Base-by-base conservation (phyloP, 139 green algal species). In the Chlamydomonas schloesseri region DNA sequence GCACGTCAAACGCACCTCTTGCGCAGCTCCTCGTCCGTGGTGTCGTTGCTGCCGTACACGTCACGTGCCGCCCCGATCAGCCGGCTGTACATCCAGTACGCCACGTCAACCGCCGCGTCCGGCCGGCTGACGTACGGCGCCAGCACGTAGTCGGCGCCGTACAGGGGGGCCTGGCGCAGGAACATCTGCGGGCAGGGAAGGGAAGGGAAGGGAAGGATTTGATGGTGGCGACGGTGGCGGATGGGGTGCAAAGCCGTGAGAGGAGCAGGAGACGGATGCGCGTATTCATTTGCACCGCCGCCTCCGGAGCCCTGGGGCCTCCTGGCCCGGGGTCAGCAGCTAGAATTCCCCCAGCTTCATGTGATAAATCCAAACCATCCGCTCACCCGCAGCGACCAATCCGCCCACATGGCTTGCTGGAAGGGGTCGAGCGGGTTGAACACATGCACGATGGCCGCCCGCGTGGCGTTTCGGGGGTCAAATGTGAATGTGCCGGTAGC, bases 21-120 rank as follows among this genome's bases (percentile, higher is more conserved):
- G 28, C 64, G 78, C 42, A 84, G 42, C 15, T 74, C 78, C 64
- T 84, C 78, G 24, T 74, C 78, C 28, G 64, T 75, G 46, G 78
- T 84, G 1, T 74, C 78, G 46, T 84, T 64, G 46, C 20, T 75
- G 78, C 78, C 78, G 78, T 84, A 86, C 68, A 86, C 80, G 4
- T 69, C 50, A 13, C 68, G 67, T 13, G 80, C 80, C 65, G 68
- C 67, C n/a, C 0, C 68, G 14, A 86, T 28, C 68, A 86, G 69
- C 31, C 20, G 3, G 31, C 50, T 1, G 68, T 86, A 86, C 80
- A 77, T 36, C 15, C 34, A 86, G 65, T 78, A 86, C 50, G 67
- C 29, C 50, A 78, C n/a, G 55, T 62, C 55, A 28, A 64, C 50
- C 23, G 80, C 80, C 24, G 68, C 80, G 8, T 73, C 31, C 23